A percentile compares a stretch with the other conserved stretches of the same genome.
Conservation (phyloP, 148 eudicot genomes). For the Beta vulgaris region DNA sequence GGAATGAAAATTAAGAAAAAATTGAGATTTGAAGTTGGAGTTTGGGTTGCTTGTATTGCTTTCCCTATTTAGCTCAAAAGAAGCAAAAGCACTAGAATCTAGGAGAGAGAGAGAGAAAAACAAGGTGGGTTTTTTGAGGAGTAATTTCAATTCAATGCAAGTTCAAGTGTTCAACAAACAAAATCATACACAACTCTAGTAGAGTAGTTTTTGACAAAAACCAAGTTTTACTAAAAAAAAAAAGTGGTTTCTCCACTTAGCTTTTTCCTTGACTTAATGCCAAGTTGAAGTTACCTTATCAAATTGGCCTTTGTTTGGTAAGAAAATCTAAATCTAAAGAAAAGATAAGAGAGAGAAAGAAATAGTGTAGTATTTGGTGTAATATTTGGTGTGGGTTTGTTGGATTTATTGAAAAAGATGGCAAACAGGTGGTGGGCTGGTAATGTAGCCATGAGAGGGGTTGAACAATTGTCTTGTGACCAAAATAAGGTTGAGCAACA, state of each 20-base stretch:
- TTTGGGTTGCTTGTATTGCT: not conserved
- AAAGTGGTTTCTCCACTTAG: conserved; percentile 6
- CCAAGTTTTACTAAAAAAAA: not conserved
- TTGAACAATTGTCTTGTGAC: conserved; percentile 35
- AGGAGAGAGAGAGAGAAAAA: not conserved
- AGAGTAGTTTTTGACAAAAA: conserved; percentile 4
- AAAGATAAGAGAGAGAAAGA: not conserved
- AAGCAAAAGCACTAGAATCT: not conserved
- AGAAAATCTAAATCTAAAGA: not conserved
- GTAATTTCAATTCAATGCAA: conserved; percentile 15
- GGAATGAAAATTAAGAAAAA: not conserved
- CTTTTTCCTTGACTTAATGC: not conserved
- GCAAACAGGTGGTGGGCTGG: conserved; percentile 79
- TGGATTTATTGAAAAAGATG: conserved; percentile 28
- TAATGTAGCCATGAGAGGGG: conserved; percentile 48
- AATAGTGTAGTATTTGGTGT: not conserved
- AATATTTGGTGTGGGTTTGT: conserved; percentile 1
- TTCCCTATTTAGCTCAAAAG: not conserved
- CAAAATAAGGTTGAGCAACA: not conserved
- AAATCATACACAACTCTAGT: not conserved
- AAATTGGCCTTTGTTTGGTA: conserved; percentile 12
- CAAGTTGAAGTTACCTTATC: not conserved
- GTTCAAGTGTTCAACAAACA: conserved; percentile 20
- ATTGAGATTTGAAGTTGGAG: conserved; percentile 11
- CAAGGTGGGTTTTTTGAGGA: not conserved